Evolutionary conservation across 768 basidiomycete species (phyloP).

Genomic region (Tricholoma terreum): DNA sequence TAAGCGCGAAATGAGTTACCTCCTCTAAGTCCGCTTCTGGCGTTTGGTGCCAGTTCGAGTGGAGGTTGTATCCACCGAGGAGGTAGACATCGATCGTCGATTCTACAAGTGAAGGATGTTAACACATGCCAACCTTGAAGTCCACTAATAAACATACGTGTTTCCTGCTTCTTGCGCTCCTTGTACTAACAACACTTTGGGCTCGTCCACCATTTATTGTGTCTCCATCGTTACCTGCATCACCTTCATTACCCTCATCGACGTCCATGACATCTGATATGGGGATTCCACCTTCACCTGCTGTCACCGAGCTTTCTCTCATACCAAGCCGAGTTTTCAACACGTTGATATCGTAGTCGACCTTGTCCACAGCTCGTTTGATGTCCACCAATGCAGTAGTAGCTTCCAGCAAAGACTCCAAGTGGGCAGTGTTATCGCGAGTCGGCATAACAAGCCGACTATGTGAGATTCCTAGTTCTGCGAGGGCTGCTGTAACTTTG

Average conservation of each 20-base stretch:
- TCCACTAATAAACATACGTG: constrained; percentile 41
- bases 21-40: constrained; percentile 47
- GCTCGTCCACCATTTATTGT: constrained; percentile 53
- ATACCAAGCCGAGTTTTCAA: constrained; percentile 59
- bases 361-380: constrained; percentile 82
- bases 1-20: too few species aligned
- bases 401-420: constrained; percentile 73
- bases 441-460: constrained; percentile 94
- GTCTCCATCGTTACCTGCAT: constrained; percentile 32
- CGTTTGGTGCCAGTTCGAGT: constrained; percentile 54
- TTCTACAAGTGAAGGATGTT: constrained; percentile 32
- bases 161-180: constrained; percentile 56
- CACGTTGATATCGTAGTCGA: constrained; percentile 81
- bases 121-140: too few species aligned
- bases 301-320: constrained; percentile 43
- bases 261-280: constrained; percentile 46
- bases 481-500: constrained; percentile 73
- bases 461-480: constrained; percentile 72
- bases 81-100: constrained; percentile 69
- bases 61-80: constrained; percentile 66
- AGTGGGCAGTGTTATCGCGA: constrained; percentile 65
- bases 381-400: constrained; percentile 78
- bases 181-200: constrained; percentile 60
- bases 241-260: constrained; percentile 39
- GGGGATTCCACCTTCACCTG: constrained; percentile 24